Percentiles rank a stretch among this genome's conserved stretches.
phyloP scores from a whole-genome alignment of 768 basidiomycete genomes.

The Russula earlei region DNA sequence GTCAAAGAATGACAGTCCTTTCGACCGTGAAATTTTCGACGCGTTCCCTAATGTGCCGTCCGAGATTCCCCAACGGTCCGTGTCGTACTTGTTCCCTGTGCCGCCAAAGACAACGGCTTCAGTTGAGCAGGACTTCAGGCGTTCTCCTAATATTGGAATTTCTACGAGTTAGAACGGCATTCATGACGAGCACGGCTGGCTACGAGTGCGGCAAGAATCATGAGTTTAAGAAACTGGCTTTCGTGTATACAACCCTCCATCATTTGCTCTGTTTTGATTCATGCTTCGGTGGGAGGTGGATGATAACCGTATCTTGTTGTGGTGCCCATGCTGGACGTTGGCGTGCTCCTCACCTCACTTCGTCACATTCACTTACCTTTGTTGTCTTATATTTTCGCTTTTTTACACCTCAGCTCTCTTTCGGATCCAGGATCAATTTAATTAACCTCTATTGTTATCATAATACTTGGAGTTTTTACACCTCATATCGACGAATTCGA shows the following conservation, averaged over 20 bases:
- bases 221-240: not conserved
- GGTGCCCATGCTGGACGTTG: not conserved
- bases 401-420: conserved; percentile 1
- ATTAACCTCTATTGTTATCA: not conserved
- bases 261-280: not conserved
- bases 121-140: conserved; percentile 7
- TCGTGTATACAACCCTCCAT: not conserved
- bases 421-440: conserved; percentile 5
- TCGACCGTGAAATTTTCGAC: conserved; percentile 56
- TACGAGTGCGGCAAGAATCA: not conserved
- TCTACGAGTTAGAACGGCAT: not conserved
- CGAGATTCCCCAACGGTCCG: conserved; percentile 24
- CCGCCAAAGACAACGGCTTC: not conserved
- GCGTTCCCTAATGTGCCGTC: conserved; percentile 65
- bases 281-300: not conserved
- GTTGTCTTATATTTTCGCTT: conserved; percentile 1
- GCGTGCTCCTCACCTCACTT: not conserved
- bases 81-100: conserved; percentile 8
- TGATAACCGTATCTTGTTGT: not conserved
- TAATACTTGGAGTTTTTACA: conserved; percentile 1
- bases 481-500: not conserved
- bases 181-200: conserved; percentile 1
- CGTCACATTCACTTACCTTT: not conserved
- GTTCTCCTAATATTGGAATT: not conserved
- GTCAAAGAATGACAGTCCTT: conserved; percentile 32